Conservation (phyloP, 805 yeast species). For the Candida morakotiae region DNA sequence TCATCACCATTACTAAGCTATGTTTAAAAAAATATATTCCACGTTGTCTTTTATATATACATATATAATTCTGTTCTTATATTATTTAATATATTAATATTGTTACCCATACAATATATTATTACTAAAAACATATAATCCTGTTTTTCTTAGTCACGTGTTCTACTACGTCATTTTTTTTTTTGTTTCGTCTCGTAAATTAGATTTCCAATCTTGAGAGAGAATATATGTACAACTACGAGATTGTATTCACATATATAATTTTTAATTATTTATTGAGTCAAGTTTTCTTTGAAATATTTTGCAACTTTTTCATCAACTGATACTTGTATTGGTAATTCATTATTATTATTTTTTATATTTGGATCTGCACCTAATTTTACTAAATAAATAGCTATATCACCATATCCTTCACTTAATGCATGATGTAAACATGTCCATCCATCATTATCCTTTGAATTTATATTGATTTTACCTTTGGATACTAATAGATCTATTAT, state of each 20-base stretch:
- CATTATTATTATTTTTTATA: conserved; percentile 47
- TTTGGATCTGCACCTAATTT: conserved; percentile 64
- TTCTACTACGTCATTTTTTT: no score
- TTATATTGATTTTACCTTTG: conserved; percentile 57
- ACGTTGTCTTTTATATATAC: no score
- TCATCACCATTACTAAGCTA: no score
- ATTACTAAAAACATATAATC: no score
- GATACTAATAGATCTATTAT: conserved; percentile 52
- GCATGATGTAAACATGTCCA: conserved; percentile 93
- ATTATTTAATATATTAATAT: no score
- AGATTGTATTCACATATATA: background rate
- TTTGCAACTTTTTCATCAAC: conserved; percentile 30
- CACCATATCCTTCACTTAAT: conserved; percentile 83
- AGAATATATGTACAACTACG: no score
- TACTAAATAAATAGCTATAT: conserved; percentile 59
- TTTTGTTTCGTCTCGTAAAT: no score
- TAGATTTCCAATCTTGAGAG: no score
- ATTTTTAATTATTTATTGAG: background rate
- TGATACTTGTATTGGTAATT: conserved; percentile 34
- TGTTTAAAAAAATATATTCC: no score
- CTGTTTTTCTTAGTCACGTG: no score
- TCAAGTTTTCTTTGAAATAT: conserved; percentile 12
- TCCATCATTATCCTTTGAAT: conserved; percentile 64
- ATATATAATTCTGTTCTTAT: no score
- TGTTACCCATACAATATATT: no score